phyloP scores from a whole-genome alignment of 768 basidiomycete species.

The Boletus sensibilis region DNA sequence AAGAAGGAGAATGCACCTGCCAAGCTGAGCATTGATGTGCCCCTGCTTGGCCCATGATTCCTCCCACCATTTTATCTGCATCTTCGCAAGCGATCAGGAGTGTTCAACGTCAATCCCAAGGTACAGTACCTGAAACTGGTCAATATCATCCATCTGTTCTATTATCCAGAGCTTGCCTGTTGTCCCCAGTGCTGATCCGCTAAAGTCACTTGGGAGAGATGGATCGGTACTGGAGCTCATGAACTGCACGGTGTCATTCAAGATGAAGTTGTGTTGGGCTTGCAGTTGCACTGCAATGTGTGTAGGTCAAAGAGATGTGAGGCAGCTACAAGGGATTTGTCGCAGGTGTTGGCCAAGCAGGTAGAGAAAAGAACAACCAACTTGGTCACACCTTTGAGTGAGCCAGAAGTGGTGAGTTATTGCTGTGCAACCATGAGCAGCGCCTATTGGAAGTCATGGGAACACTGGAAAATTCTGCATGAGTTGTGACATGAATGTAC shows the following conservation, averaged over 20 bases:
- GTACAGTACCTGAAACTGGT: not conserved
- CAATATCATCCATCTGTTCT: not conserved
- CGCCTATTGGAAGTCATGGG: not conserved
- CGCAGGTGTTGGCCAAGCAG: not conserved
- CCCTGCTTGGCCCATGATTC: not conserved
- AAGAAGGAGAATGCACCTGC: not conserved
- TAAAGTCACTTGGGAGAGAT: no score
- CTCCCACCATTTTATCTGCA: no score
- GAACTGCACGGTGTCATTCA: not conserved
- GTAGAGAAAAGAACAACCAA: not conserved
- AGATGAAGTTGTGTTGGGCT: not conserved
- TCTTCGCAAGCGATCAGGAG: not conserved
- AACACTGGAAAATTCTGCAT: not conserved
- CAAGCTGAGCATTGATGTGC: not conserved
- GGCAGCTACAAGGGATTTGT: fast-evolving
- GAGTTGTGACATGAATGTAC: not conserved
- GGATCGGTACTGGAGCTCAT: no score
- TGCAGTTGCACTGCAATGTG: not conserved
- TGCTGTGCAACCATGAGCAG: not conserved
- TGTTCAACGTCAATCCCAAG: not conserved
- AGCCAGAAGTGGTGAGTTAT: not conserved
- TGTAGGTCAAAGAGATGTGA: not conserved
- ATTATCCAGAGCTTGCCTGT: not conserved
- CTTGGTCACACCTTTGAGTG: not conserved
- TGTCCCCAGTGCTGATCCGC: not conserved